Evolutionary conservation across 2,329 filamentous ascomycete genomes (phyloP).

Genomic region (Ciborinia camelliae): DNA sequence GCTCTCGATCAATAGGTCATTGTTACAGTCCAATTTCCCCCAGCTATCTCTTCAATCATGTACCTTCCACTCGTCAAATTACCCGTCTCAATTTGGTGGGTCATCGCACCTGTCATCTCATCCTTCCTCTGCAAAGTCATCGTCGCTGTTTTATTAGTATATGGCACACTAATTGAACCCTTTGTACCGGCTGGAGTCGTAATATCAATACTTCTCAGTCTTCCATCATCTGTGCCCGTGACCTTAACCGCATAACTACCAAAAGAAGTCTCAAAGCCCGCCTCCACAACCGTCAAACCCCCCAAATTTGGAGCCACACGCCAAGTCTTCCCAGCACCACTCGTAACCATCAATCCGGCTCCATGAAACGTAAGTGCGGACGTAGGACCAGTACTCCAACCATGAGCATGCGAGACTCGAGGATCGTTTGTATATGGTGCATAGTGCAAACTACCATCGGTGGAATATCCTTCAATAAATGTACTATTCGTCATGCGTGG

Average conservation of each 20-base stretch:
- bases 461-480: slow-evolving; percentile 56
- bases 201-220: background rate
- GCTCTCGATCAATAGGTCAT: background rate
- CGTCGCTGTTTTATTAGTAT: background rate
- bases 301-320: slow-evolving; percentile 42
- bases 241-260: slow-evolving; percentile 40
- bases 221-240: background rate
- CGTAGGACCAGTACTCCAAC: slow-evolving; percentile 49
- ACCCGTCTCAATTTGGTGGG: background rate
- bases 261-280: slow-evolving; percentile 42
- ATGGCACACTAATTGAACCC: background rate
- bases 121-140: background rate
- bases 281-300: slow-evolving; percentile 41
- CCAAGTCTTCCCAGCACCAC: slow-evolving; percentile 40
- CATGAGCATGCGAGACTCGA: slow-evolving; percentile 49
- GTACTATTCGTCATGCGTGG: slow-evolving; percentile 57
- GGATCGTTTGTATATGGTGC: slow-evolving; percentile 39
- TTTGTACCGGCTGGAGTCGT: background rate
- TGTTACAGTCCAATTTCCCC: slow-evolving; percentile 6
- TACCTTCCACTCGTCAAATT: background rate
- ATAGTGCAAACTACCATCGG: slow-evolving; percentile 53
- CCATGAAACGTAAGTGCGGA: slow-evolving; percentile 45
- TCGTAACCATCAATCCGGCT: slow-evolving; percentile 42
- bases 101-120: background rate
- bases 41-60: background rate